Percentiles rank a stretch among this genome's conserved stretches.
Evolutionary conservation across 2,329 filamentous ascomycete species (phyloP).

Genomic region (Dactylonectria estremocensis): DNA sequence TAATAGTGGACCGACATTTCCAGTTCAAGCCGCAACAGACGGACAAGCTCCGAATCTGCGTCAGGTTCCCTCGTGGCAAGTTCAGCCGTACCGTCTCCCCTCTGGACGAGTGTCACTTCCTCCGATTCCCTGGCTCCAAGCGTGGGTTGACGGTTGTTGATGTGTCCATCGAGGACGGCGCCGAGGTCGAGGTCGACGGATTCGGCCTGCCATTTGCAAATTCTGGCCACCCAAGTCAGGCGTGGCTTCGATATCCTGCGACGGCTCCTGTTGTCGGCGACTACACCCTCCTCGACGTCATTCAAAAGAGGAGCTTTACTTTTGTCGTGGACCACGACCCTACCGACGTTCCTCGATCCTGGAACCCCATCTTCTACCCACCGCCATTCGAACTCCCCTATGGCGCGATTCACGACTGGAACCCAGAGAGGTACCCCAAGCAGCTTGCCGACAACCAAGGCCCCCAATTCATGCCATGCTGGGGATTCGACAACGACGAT

Average conservation of each 20-base stretch:
- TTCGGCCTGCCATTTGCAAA: constrained; percentile 3
- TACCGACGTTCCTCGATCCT: neutral
- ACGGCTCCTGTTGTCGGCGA: neutral
- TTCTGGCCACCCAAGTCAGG: neutral
- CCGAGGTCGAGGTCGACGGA: neutral
- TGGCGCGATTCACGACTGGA: neutral
- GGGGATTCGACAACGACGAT: neutral
- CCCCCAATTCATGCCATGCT: neutral
- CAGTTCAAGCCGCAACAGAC: too few relatives aligned
- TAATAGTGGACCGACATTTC: too few relatives aligned
- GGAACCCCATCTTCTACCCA: neutral
- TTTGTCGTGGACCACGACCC: neutral
- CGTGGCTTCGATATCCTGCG: neutral
- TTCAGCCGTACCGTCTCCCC: neutral
- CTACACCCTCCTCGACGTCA: too few relatives aligned
- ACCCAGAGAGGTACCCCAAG: neutral
- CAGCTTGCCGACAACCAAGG: neutral
- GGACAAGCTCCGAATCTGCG: neutral
- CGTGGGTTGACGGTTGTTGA: neutral
- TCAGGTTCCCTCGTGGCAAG: neutral
- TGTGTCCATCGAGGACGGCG: neutral
- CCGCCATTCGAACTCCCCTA: constrained; percentile 1
- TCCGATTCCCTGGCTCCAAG: neutral
- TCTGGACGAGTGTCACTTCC: neutral
- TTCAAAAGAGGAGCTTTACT: too few relatives aligned